Evolutionary conservation across 768 basidiomycete genomes (phyloP).

Genomic region (Suillus weaverae): DNA sequence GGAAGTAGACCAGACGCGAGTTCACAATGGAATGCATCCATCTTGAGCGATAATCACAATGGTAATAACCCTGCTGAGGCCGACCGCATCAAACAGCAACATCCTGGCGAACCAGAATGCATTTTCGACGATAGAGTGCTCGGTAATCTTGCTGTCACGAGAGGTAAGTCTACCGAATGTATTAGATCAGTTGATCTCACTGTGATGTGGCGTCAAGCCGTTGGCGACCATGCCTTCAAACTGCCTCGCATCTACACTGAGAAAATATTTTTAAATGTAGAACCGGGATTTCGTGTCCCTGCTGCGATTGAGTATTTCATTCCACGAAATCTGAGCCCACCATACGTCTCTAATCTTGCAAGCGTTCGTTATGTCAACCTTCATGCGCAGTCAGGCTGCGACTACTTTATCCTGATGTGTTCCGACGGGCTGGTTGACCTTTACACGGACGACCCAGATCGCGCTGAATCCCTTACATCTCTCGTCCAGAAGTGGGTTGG

Average conservation of each 20-base stretch:
- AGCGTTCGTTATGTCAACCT: constrained; percentile 44
- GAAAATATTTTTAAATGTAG: constrained; percentile 44
- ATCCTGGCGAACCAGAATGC: constrained; percentile 48
- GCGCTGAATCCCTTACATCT: constrained; percentile 28
- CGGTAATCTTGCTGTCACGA: constrained; percentile 46
- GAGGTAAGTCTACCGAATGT: constrained; percentile 16
- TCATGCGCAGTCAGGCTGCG: constrained; percentile 17
- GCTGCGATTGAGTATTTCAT: constrained; percentile 41
- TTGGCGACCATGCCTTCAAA: constrained; percentile 57
- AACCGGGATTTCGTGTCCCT: constrained; percentile 37
- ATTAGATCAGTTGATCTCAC: background rate
- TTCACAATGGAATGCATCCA: constrained; percentile 16
- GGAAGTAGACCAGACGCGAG: constrained; percentile 37
- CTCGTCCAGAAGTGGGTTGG: constrained; percentile 37
- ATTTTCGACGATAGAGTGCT: constrained; percentile 48
- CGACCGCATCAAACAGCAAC: constrained; percentile 40
- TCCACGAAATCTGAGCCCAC: constrained; percentile 49
- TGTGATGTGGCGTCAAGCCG: constrained; percentile 32
- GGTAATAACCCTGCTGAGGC: constrained; percentile 43
- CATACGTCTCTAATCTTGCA: constrained; percentile 49
- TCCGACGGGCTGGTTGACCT: constrained; percentile 52
- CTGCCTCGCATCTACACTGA: constrained; percentile 47
- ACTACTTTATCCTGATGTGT: constrained; percentile 45
- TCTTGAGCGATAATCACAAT: constrained; percentile 50
- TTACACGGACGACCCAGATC: constrained; percentile 7